Base-by-base conservation (phyloP, 78 protist genomes). In the Dictyostelium intermedium region DNA sequence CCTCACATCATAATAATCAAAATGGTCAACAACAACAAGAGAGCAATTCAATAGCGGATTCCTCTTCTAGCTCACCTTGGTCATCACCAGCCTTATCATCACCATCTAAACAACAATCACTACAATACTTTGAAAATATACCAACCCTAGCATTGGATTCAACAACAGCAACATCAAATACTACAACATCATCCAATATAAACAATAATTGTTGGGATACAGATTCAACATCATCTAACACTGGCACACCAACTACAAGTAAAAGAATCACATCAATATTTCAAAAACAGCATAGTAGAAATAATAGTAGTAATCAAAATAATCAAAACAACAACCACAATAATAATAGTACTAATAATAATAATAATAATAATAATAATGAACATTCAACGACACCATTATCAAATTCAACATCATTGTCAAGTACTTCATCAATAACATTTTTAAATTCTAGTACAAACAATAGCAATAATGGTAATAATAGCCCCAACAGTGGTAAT, bases 21-120 rank as follows among this genome's bases (percentile, higher is more conserved):
- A 66, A 66, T 66, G 8, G 27, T 27, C 16, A 30, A 30, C 23
- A 25, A 23, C 80, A 27, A 34, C 79, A 35, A 20, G 53, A 32
- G 11, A 35, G 37, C 3, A 23, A 32, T 27, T 74, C 81, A 2
- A 41, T 16, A 30, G 50, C 76, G 1, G 83, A 43, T 50, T 41
- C 73, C 27, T 45, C 91, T 0, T 41, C 83, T 18, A 30, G 25
- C 10, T 72, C 91, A 35, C 82, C 78, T 34, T 84, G 82, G 39
- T 50, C 91, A 69, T 60, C 91, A 72, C 82, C 73, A 7, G 82
- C 82, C 6, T 9, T 43, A 41, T 41, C 82, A 16, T 77, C 50
- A 25, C 60, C 30, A 11, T 74, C 81, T 13, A 74, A 74, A 66
- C 74, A 66, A 25, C 39, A 72, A 4, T 35, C 39, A 72, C 45